Percentiles rank a stretch among this genome's conserved stretches.
These are phyloP conservation scores for Lasiosphaeria miniovina DNA, from an alignment of 495 filamentous ascomycete species.

Conservation along the genomic window DNA sequence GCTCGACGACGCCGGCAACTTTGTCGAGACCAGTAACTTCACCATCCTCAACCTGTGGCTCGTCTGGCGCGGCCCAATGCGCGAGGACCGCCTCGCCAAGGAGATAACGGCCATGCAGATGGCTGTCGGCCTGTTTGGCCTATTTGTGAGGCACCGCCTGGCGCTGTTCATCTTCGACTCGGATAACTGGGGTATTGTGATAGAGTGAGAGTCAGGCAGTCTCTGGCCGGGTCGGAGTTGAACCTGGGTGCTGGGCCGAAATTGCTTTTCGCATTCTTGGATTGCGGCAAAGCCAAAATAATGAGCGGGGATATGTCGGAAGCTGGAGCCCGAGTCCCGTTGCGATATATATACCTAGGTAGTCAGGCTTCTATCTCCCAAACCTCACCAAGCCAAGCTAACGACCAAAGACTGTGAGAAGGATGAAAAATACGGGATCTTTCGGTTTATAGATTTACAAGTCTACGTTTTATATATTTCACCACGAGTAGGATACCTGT, in stretches of 20 bases:
- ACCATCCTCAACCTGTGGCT: slow-evolving; percentile 95
- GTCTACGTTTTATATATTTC: neutral
- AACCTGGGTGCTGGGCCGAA: neutral
- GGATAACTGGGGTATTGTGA: slow-evolving; percentile 63
- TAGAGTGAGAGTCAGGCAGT: neutral
- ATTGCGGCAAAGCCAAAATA: neutral
- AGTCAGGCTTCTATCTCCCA: neutral
- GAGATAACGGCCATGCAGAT: slow-evolving; percentile 74
- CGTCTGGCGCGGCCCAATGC: slow-evolving; percentile 90
- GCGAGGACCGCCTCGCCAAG: slow-evolving; percentile 76
- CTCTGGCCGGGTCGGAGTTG: neutral
- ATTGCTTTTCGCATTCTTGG: slow-evolving; percentile 1
- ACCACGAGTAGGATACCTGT: neutral
- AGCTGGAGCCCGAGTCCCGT: neutral
- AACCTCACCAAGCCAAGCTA: neutral
- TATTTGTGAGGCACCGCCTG: slow-evolving; percentile 80
- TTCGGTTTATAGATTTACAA: neutral
- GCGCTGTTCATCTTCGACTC: slow-evolving; percentile 80
- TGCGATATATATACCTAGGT: neutral
- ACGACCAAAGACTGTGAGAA: neutral
- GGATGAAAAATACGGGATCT: neutral
- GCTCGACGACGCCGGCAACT: slow-evolving; percentile 61
- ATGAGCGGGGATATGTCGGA: neutral
- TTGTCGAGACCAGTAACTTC: slow-evolving; percentile 82
- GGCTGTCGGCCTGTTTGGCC: slow-evolving; percentile 68